These are phyloP conservation scores for Thielaviopsis populi DNA, from an alignment of 2,329 filamentous ascomycete genomes.

Conservation along the genomic window DNA sequence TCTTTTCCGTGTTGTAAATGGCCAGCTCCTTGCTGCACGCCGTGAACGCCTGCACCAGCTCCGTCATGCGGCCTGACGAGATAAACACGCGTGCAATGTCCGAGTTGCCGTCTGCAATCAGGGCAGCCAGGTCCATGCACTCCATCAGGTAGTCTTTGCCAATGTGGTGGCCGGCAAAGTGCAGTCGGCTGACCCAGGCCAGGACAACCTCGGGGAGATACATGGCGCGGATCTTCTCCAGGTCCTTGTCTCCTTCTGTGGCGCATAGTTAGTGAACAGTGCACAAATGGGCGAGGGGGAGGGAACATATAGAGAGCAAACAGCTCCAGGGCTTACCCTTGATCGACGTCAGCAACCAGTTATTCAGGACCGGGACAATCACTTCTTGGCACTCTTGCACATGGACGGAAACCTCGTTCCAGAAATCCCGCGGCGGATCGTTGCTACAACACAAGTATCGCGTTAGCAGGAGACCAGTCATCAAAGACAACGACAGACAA, in stretches of 20 bases:
- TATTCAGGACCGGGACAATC: conserved; percentile 46
- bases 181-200: conserved; percentile 66
- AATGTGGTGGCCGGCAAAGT: conserved; percentile 60
- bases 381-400: conserved; percentile 40
- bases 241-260: conserved; percentile 43
- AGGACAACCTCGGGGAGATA: conserved; percentile 81
- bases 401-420: conserved; percentile 37
- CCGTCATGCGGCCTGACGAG: conserved; percentile 51
- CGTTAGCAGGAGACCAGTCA: not conserved
- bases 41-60: conserved; percentile 63
- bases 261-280: conserved; percentile 17
- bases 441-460: conserved; percentile 20
- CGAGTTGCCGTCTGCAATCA: conserved; percentile 56
- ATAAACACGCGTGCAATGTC: conserved; percentile 52
- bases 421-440: conserved; percentile 33
- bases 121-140: conserved; percentile 70
- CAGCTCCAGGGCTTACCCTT: conserved; percentile 32
- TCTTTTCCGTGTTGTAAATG: conserved; percentile 39
- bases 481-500: too few species aligned
- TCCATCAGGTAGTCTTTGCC: conserved; percentile 64
- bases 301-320: too few species aligned
- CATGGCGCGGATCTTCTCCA: conserved; percentile 50
- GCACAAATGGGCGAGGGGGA: not conserved
- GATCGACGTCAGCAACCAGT: conserved; percentile 44
- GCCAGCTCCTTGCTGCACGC: conserved; percentile 58